Evolutionary conservation across 805 yeast genomes (phyloP), one percentile per base, ranked within the genome.

Genomic region (Candida germanica): DNA sequence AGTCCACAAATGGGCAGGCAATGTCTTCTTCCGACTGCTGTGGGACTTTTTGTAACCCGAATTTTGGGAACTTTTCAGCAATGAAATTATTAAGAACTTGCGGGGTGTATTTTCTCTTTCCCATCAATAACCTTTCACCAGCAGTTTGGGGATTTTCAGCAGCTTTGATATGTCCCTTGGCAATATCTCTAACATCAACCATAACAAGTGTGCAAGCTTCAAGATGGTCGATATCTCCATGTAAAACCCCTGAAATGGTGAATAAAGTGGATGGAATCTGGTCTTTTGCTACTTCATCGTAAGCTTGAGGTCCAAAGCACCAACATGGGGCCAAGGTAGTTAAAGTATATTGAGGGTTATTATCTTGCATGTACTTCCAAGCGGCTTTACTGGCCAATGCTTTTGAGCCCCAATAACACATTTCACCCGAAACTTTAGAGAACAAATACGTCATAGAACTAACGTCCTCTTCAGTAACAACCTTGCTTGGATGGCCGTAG

Each of bases 121-220:
- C 26, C 13, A 53, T 27, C 3, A 53, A 12, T 18, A 67, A 50
- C 46, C 74, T 60, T 33, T 67, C 46, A 10, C 61, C 64, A 18
- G 48, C 43, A 18, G 64, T 56, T 12, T 38, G 42, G 23, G 54
- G 56, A 36, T 55, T 59, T 46, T 67, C 71, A 35, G 75, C 56
- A 1, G 80, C 79, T 7, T 50, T 45, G 11, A 76, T 47, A 48
- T 81, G 86, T 11, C 80, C 78, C 36, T 50, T 51, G 3, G 86
- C 83, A 29, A 77, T 80, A 50, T 81, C 86, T 50, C 84, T 67
- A 3, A 80, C 84, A 51, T 80, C 84, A 25, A 72, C 64, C 32
- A 50, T 61, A 7, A 28, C 16, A n/a, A 44, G 54, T 6, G 30
- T 7, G 17, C 20, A 13, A 11, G 11, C 3, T 10, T 9, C n/a